A percentile compares a stretch with the other conserved stretches of the same genome.
phyloP scores from a whole-genome alignment of 2,329 filamentous ascomycete genomes.

The Phaeosphaeriaceae sp. region DNA sequence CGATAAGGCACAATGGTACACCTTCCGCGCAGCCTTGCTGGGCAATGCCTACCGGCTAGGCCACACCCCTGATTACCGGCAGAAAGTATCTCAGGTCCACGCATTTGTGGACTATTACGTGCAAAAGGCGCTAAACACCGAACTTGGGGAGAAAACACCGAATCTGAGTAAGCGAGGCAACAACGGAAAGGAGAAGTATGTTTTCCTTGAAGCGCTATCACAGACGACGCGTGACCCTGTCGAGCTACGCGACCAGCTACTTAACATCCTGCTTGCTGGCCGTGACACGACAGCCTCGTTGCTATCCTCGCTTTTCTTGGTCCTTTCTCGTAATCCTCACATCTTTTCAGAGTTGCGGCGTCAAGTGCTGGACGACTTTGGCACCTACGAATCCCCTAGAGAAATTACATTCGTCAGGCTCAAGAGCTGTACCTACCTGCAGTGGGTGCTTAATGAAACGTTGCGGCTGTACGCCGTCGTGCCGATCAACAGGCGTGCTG shows the following conservation, averaged over 20 bases:
- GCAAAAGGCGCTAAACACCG: constrained; percentile 34
- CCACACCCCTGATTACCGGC: constrained; percentile 14
- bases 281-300: constrained; percentile 85
- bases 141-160: constrained; percentile 17
- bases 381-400: no score
- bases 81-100: no score
- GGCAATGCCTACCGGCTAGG: constrained; percentile 42
- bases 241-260: constrained; percentile 80
- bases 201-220: constrained; percentile 83
- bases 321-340: constrained; percentile 46
- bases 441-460: no score
- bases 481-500: no score
- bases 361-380: no score
- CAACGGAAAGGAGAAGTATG: no score
- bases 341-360: constrained; percentile 44
- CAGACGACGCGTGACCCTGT: constrained; percentile 70
- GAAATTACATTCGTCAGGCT: no score
- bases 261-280: constrained; percentile 81
- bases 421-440: no score
- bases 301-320: constrained; percentile 72
- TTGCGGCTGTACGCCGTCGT: no score
- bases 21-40: constrained; percentile 27
- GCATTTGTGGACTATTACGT: constrained; percentile 18
- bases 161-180: constrained; percentile 29
- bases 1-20: constrained; percentile 23